These are phyloP conservation scores for Mycena venus DNA, from an alignment of 768 basidiomycete species.

Conservation along the genomic window DNA sequence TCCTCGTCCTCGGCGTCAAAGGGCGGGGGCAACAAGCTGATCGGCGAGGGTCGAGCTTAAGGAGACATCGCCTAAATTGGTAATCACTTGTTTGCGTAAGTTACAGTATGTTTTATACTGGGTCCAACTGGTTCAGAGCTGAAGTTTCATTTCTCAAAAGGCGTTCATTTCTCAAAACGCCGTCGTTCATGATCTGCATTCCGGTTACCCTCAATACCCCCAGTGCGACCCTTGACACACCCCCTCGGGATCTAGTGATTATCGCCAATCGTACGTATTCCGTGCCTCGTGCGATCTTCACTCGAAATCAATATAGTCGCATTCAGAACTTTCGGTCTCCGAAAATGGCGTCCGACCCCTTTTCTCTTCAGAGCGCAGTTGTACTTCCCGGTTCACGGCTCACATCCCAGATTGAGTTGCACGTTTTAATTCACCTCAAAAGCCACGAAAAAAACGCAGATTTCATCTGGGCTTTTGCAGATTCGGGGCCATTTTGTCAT, in stretches of 20 bases:
- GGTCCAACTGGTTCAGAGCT: no score
- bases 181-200: constrained; percentile 27
- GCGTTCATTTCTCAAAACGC: neutral
- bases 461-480: constrained; percentile 3
- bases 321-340: constrained; percentile 1
- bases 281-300: constrained; percentile 17
- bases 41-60: neutral
- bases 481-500: constrained; percentile 26
- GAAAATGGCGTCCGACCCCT: neutral
- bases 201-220: neutral
- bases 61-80: neutral
- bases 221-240: neutral
- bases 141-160: no score
- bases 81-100: no score
- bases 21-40: neutral
- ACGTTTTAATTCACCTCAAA: constrained; percentile 30
- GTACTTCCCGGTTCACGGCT: constrained; percentile 17
- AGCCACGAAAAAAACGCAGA: constrained; percentile 12
- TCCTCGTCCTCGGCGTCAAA: neutral
- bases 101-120: no score
- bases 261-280: constrained; percentile 32
- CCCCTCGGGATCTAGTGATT: constrained; percentile 27
- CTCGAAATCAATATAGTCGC: neutral
- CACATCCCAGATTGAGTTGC: constrained; percentile 29
- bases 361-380: neutral